Base-by-base conservation (phyloP, 352 stramenopile species). In the Pythium aphanidermatum region DNA sequence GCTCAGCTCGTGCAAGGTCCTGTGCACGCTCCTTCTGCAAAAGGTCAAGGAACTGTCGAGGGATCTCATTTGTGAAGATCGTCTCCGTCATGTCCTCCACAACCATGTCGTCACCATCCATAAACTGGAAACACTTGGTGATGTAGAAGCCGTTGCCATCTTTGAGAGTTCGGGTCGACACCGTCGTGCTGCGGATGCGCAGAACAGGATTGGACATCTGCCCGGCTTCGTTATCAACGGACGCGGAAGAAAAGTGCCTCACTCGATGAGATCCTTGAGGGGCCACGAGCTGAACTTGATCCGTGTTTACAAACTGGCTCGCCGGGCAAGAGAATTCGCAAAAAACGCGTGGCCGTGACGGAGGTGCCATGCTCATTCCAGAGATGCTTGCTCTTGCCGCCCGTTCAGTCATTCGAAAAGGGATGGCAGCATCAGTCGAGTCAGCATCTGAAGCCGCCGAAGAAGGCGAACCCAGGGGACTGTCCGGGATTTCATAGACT, bases 21-120 rank as follows among this genome's bases (percentile, higher is more conserved):
- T 71, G 60, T 0, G 61, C 36, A 13, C 76, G 69, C 20, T 87
- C 75, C 13, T 66, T 63, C 16, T 72, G 60, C 2, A 91, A 46
- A 24, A 86, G 46, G 20, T 89, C 75, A 28, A 93, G 46, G 29
- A 86, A 93, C 43, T 89, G 75, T 2, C 77, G 63, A n/a, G 76
- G 75, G 14, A 91, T 60, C 39, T 89, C 81, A 34, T 89, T 93
- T 24, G 78, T 87, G 29, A 90, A 74, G 11, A 83, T 69, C 44
- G 70, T 89, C 51, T 93, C 81, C 0, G 62, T 66, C 72, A 93
- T 85, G 41, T 89, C 74, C 60, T 92, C 81, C 9, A 89, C 73
- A 13, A 91, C 74, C 66, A 87, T 85, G 32, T 87, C 69, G 30
- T 85, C 63, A 7, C 60, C 73, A 25, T 81, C 66, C 11, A 63